Percentiles rank a stretch among this genome's conserved stretches.
Conservation (phyloP, 2,329 filamentous ascomycete genomes). For the Lachnellula occidentalis region DNA sequence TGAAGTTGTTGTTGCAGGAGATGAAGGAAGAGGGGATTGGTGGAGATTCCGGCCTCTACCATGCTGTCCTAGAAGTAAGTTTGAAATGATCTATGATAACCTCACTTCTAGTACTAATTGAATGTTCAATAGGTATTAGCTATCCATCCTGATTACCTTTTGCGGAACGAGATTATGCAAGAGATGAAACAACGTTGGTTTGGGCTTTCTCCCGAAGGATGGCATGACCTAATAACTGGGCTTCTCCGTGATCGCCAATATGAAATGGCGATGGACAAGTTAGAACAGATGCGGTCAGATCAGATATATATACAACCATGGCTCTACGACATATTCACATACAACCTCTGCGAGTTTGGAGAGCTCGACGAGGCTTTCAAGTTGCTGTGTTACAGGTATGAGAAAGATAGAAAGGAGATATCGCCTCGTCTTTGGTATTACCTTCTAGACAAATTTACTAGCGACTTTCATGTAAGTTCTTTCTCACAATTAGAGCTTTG, state of each 20-base stretch:
- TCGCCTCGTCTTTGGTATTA: slow-evolving; percentile 60
- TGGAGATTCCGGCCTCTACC: slow-evolving; percentile 62
- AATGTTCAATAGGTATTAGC: slow-evolving; percentile 54
- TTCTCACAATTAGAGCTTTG: slow-evolving; percentile 9
- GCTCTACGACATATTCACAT: slow-evolving; percentile 74
- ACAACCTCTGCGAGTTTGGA: slow-evolving; percentile 62
- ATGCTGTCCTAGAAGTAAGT: slow-evolving; percentile 62
- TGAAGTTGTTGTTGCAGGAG: slow-evolving; percentile 62
- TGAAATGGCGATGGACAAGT: slow-evolving; percentile 68
- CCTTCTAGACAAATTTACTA: slow-evolving; percentile 70
- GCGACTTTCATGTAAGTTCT: slow-evolving; percentile 50
- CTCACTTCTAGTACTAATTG: neutral
- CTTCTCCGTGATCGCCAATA: slow-evolving; percentile 76
- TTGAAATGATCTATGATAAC: neutral
- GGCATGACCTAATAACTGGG: slow-evolving; percentile 64
- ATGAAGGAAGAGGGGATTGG: slow-evolving; percentile 59
- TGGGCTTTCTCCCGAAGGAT: slow-evolving; percentile 52
- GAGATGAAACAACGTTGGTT: slow-evolving; percentile 74
- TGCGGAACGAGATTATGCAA: slow-evolving; percentile 64
- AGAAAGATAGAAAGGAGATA: slow-evolving; percentile 38
- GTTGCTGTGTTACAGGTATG: slow-evolving; percentile 55
- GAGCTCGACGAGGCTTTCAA: slow-evolving; percentile 74
- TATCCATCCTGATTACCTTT: slow-evolving; percentile 78
- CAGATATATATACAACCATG: slow-evolving; percentile 56
- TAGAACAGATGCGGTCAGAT: slow-evolving; percentile 60